Percentiles rank a stretch among this genome's conserved stretches.
These are phyloP conservation scores for Pascua guehoae DNA, from an alignment of 1,284 basidiomycete genomes.

Conservation along the genomic window DNA sequence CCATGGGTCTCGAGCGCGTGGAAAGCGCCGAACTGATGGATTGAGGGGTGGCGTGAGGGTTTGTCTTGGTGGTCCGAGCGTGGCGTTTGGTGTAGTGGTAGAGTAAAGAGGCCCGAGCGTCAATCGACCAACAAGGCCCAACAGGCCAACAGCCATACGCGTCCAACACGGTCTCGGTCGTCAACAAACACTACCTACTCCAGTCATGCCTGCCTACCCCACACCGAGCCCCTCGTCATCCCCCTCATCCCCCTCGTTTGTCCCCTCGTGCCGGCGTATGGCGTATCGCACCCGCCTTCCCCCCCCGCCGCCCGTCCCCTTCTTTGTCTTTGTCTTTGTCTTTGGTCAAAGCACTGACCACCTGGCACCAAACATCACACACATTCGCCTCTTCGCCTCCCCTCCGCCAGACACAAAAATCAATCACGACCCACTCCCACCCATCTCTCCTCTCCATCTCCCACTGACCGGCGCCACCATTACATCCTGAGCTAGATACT, in stretches of 20 bases:
- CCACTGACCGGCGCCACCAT: background rate
- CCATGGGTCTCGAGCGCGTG: too few species aligned
- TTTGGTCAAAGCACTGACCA: background rate
- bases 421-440: background rate
- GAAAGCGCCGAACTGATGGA: too few species aligned
- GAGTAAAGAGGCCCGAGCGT: background rate
- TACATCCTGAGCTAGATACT: background rate
- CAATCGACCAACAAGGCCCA: too few species aligned
- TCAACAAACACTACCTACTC: background rate
- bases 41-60: background rate
- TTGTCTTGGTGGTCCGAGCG: background rate
- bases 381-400: background rate
- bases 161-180: background rate
- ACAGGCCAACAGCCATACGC: background rate
- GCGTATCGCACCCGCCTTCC: too few species aligned
- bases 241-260: too few species aligned
- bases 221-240: too few species aligned
- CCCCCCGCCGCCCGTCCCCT: too few species aligned
- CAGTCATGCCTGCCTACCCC: too few species aligned
- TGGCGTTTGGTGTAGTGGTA: background rate
- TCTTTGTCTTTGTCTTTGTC: background rate
- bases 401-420: background rate
- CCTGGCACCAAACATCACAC: background rate
- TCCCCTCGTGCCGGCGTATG: too few species aligned
- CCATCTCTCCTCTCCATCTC: background rate